A percentile compares a stretch with the other conserved stretches of the same genome.
Conservation (phyloP, 2,329 filamentous ascomycete species). For the Chrysosphaeria jannelii region DNA sequence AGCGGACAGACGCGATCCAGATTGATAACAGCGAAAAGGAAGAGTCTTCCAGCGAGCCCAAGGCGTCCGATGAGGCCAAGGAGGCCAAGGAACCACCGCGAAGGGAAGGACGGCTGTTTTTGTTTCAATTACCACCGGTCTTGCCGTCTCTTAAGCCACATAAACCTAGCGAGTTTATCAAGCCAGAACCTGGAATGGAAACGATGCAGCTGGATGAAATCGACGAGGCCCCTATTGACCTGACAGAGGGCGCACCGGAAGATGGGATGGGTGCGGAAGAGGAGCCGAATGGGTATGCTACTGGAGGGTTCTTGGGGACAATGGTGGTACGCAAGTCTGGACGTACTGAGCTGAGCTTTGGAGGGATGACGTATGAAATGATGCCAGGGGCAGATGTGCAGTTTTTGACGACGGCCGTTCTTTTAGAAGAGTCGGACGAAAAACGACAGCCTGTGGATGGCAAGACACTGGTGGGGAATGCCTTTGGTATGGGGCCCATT, state of each 20-base stretch:
- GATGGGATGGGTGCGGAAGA: neutral
- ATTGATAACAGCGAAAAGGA: no score
- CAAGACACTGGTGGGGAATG: slow-evolving; percentile 13
- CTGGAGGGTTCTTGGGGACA: slow-evolving; percentile 26
- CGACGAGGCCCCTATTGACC: slow-evolving; percentile 10
- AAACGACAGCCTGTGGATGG: slow-evolving; percentile 15
- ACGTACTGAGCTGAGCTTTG: slow-evolving; percentile 30
- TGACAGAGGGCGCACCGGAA: slow-evolving; percentile 9
- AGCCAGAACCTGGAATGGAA: slow-evolving; percentile 12
- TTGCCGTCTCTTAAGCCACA: slow-evolving; percentile 20
- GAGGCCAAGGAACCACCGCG: slow-evolving; percentile 2
- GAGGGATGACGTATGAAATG: slow-evolving; percentile 22
- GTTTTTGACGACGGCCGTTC: slow-evolving; percentile 26
- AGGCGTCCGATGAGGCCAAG: neutral
- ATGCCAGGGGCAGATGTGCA: slow-evolving; percentile 18
- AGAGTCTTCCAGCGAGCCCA: neutral
- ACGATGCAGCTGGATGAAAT: slow-evolving; percentile 11
- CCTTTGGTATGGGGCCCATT: slow-evolving; percentile 30
- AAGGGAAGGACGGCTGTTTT: slow-evolving; percentile 23
- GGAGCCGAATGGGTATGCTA: slow-evolving; percentile 1
- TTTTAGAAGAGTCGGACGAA: slow-evolving; percentile 25
- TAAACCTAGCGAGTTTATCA: slow-evolving; percentile 7
- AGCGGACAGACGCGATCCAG: neutral
- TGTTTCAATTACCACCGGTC: slow-evolving; percentile 33
- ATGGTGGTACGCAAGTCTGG: slow-evolving; percentile 30